Conservation (phyloP, 1,284 basidiomycete species). For the Ustilago nuda region DNA sequence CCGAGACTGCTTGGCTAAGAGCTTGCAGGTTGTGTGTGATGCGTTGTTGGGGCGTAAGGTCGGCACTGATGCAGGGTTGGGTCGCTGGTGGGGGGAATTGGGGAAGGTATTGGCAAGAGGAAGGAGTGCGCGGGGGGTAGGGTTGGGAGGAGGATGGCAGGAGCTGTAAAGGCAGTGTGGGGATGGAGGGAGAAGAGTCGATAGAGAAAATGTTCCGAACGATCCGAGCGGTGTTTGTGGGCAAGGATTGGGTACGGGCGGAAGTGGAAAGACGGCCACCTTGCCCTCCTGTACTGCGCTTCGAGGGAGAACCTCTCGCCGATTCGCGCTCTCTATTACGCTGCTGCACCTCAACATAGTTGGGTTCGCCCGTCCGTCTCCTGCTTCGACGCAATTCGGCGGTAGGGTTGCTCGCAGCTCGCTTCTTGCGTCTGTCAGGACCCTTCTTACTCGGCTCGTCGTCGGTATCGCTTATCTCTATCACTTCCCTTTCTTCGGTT, state of each 20-base stretch:
- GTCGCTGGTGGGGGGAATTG: background rate
- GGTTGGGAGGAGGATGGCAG: background rate
- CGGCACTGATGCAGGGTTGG: background rate
- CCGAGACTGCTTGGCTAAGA: background rate
- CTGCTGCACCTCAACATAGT: background rate
- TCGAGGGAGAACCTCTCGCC: background rate
- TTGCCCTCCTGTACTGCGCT: background rate
- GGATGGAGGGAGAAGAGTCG: background rate
- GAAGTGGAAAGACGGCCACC: background rate
- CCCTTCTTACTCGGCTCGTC: background rate
- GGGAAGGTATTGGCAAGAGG: background rate
- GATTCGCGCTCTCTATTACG: background rate
- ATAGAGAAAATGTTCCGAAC: background rate
- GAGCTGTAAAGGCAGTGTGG: background rate
- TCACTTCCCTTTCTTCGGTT: background rate
- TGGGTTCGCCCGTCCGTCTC: background rate
- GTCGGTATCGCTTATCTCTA: background rate
- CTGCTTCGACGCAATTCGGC: background rate
- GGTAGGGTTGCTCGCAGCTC: background rate
- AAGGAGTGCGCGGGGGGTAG: background rate
- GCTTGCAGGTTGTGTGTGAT: slow-evolving; percentile 3
- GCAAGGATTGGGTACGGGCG: background rate
- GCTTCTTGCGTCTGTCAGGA: background rate
- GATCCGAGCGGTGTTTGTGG: background rate
- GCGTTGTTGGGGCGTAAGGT: background rate